Base-by-base conservation (phyloP, 106 monocot species). In the Hemerocallis citrina region DNA sequence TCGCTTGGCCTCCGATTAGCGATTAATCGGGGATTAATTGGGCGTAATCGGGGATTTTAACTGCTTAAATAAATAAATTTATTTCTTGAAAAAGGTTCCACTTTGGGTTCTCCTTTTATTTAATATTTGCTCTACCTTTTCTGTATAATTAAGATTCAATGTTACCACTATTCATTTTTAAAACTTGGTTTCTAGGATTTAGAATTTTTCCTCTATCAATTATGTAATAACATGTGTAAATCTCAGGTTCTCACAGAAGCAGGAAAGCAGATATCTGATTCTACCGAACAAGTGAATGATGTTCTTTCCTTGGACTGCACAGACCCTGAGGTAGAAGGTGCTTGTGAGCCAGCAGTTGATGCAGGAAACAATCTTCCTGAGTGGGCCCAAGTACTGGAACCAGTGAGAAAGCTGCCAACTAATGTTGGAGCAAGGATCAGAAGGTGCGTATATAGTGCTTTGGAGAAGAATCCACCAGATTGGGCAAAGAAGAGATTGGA, bases 391-490 rank as follows among this genome's bases (percentile, higher is more conserved):
- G 56, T 66, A 7, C 52, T 93, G 58, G 88, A 85, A 71, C 88
- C 88, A 49, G 93, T 93, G 25, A 75, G 74, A 64, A 93, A 93
- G 59, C 66, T 93, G 32, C 93, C 93, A 15, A 93, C 93, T 16
- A 93, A 93, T 71, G 93, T 93, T 24, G 93, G 93, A 51, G 89
- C 93, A n/a, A 76, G 93, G 72, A 93, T 93, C 34, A 80, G 93
- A 65, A 93, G 72, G 39, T 93, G 93, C 56, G 61, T 93, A 16
- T 82, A 82, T 79, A 85, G 84, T 28, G 61, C 93, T 37, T 64
- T 93, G 64, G 81, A 63, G 8, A 82, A 60, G 44, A 66, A 77
- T 47, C 93, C 93, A 21, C 93, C 93, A 48, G 88, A 88, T 39
- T 93, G 93, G 93, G 93, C 93, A 27, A 79, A 64, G 62, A 82